Percentiles rank a stretch among this genome's conserved stretches.
phyloP scores from a whole-genome alignment of 768 basidiomycete species.

The Amanita pallidorosea region DNA sequence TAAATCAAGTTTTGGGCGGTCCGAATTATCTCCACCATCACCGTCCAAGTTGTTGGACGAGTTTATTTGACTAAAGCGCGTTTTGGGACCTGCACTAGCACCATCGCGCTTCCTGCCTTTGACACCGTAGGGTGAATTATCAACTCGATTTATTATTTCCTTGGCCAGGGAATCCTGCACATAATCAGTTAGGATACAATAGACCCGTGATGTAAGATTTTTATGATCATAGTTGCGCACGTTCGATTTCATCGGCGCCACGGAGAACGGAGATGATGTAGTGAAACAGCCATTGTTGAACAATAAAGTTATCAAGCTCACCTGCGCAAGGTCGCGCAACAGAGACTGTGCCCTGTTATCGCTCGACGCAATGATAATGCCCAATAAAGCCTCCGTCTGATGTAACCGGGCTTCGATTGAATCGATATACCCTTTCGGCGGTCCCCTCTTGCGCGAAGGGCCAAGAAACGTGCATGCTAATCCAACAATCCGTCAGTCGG shows the following conservation, averaged over 20 bases:
- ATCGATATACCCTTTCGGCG: conserved; percentile 92
- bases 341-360: conserved; percentile 31
- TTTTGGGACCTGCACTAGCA: conserved; percentile 1
- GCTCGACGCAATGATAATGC: conserved; percentile 56
- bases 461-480: conserved; percentile 71
- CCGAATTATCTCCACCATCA: conserved; percentile 11
- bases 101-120: conserved; percentile 48
- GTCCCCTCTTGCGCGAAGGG: conserved; percentile 74
- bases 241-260: not conserved
- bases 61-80: conserved; percentile 11
- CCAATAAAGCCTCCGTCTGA: conserved; percentile 83
- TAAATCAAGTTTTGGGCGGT: conserved; percentile 24
- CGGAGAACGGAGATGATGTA: not conserved
- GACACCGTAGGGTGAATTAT: conserved; percentile 68
- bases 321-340: conserved; percentile 41
- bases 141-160: conserved; percentile 77
- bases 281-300: not conserved
- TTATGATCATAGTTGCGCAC: not conserved
- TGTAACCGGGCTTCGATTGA: conserved; percentile 87
- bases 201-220: not conserved
- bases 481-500: not conserved
- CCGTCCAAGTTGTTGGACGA: not conserved
- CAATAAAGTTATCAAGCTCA: conserved; percentile 13
- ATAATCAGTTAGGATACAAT: conserved; percentile 4
- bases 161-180: conserved; percentile 64